Base-by-base conservation (phyloP, 371 early-diverging fungal species). In the Syncephalastrum contaminatum region DNA sequence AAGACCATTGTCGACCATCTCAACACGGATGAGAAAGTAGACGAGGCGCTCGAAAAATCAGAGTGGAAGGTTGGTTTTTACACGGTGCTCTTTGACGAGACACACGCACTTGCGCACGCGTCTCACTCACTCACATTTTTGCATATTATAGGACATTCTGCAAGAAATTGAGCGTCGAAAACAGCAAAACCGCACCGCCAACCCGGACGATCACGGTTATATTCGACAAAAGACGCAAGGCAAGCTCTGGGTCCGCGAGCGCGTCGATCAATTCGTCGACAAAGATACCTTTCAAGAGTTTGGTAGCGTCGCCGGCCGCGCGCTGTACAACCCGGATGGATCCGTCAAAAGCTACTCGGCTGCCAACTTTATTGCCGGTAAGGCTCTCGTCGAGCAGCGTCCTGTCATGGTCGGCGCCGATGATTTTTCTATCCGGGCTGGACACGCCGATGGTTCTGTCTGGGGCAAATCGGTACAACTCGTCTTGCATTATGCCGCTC, bases 361-460 rank as follows among this genome's bases (percentile, higher is more conserved):
- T 14, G 74, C 70, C 21, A 76, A 76, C 52, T 76, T 73, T 22
- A 56, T 76, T n/a, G 64, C 63, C 36, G 77, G 77, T 8, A 69
- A 66, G 41, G 77, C 69, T 1, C 67, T 51, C 3, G 65, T 70
- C 6, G 48, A 56, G 15, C 16, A 48, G 10, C 54, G 74, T 7
- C 62, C 66, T 54, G 62, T 73, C 4, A 64, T 77, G 54, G 64
- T 77, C 0, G 77, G 64, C 27, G 77, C 72, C 16, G 77, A 73
- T 53, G 74, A 77, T 51, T 61, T 77, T 60, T 64, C 72, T 19
- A 71, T 77, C 50, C 77, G 77, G 41, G 74, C 66, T 48, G 77
- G 74, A 2, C 77, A 73, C 62, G 77, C 72, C 24, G 77, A 77
- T 61, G 74, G 72, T 46, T 66, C 77, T 10, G 69, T 77, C 18